Conservation (phyloP, 495 filamentous ascomycete species). For the Echria macrotheca region DNA sequence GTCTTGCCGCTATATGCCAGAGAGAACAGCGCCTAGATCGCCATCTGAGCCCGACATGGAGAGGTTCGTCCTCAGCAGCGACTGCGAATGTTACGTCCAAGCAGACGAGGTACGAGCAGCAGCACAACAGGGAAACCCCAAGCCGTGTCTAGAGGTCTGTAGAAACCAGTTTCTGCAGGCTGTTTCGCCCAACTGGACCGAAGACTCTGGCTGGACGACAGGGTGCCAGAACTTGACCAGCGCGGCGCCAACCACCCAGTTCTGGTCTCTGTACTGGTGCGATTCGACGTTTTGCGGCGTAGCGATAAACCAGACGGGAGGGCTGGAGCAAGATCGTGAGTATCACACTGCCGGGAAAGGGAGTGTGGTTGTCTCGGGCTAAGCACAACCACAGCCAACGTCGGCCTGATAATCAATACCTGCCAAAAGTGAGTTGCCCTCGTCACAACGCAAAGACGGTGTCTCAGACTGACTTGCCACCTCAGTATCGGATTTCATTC, state of each 20-base stretch:
- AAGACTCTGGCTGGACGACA: slow-evolving; percentile 12
- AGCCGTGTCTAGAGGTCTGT: slow-evolving; percentile 22
- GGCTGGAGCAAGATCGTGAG: slow-evolving; percentile 40
- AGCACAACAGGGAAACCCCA: slow-evolving; percentile 4
- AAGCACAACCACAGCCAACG: slow-evolving; percentile 32
- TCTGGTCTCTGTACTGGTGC: slow-evolving; percentile 44
- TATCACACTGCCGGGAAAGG: slow-evolving; percentile 9
- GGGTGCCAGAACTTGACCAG: slow-evolving; percentile 19
- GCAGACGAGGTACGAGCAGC: slow-evolving; percentile 8
- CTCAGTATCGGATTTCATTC: slow-evolving; percentile 32
- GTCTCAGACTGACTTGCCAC: slow-evolving; percentile 3
- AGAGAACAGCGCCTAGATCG: neutral
- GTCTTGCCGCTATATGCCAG: neutral
- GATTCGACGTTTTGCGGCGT: slow-evolving; percentile 42
- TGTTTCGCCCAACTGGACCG: slow-evolving; percentile 14
- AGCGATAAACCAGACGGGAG: slow-evolving; percentile 22
- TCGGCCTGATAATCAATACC: slow-evolving; percentile 42
- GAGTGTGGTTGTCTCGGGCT: slow-evolving; percentile 16
- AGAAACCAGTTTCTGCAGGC: slow-evolving; percentile 17
- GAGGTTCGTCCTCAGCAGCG: slow-evolving; percentile 1
- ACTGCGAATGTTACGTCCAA: slow-evolving; percentile 24
- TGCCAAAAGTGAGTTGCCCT: slow-evolving; percentile 42
- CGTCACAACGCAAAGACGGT: too few species aligned
- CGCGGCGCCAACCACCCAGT: slow-evolving; percentile 3
- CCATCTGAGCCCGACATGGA: slow-evolving; percentile 13